Conservation (phyloP, 1,139 yeast genomes). For the Yamadazyma epiphylla region DNA sequence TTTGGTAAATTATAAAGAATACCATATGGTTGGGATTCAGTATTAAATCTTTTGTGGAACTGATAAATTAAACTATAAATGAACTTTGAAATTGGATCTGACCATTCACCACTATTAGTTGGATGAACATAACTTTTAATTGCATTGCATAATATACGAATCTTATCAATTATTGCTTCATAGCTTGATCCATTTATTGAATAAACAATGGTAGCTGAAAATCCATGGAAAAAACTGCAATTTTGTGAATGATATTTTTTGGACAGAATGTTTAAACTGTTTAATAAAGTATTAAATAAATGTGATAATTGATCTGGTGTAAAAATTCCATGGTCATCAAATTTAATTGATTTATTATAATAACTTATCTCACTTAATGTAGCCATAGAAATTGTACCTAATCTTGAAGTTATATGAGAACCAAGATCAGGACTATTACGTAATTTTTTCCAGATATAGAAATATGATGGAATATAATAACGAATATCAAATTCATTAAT, state of each 20-base stretch:
- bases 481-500: slow-evolving; percentile 36
- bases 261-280: slow-evolving; percentile 46
- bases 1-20: slow-evolving; percentile 42
- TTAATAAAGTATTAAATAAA: slow-evolving; percentile 54
- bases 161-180: slow-evolving; percentile 46
- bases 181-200: slow-evolving; percentile 47
- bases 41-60: slow-evolving; percentile 54
- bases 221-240: slow-evolving; percentile 50
- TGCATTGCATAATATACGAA: slow-evolving; percentile 60
- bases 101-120: slow-evolving; percentile 86
- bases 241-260: slow-evolving; percentile 37
- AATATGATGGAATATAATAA: slow-evolving; percentile 60
- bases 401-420: slow-evolving; percentile 59
- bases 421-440: slow-evolving; percentile 59
- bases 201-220: slow-evolving; percentile 60
- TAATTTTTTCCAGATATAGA: slow-evolving; percentile 70
- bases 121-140: slow-evolving; percentile 90
- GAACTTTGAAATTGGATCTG: slow-evolving; percentile 63
- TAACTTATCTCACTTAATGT: slow-evolving; percentile 33
- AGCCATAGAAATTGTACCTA: slow-evolving; percentile 60
- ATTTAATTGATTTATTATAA: slow-evolving; percentile 14
- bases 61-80: slow-evolving; percentile 53
- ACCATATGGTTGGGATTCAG: slow-evolving; percentile 44
- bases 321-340: slow-evolving; percentile 55
- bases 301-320: slow-evolving; percentile 56